Base-by-base conservation (phyloP, 352 stramenopile genomes). In the Saprolegnia parasitica region DNA sequence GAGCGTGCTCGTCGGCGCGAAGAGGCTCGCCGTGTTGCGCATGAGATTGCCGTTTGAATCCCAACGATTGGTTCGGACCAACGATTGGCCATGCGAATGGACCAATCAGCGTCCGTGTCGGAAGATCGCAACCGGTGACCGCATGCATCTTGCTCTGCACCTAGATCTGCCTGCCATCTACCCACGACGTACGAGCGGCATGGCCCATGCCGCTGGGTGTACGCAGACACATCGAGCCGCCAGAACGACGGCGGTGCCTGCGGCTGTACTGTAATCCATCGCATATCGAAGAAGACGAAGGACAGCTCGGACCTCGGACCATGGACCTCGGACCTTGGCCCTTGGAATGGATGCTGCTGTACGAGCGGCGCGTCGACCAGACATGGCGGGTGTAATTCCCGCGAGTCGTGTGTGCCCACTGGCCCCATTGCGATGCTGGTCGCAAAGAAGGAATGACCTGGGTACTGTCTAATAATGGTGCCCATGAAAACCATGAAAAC, bases 1-100 rank as follows among this genome's bases (percentile, higher is more conserved):
- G 26, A 93, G 76, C 68, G 88, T 96, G 26, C 86, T 82, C 10
- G 49, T 58, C 40, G 93, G 84, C 56, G 88, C 84, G 66, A 18
- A 74, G 15, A 56, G 62, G 15, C n/a, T 18, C 18, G 26, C 47
- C 8, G 42, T 18, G 50, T 46, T 29, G 47, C 47, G 29, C 62
- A 26, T 49, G 42, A 15, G 11, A n/a, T 49, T 49, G 18, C 18
- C 13, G 18, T 49, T 49, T 49, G 11, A 35, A n/a, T 49, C 42
- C 3, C 11, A 49, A n/a, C 42, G 42, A 49, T 49, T 49, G 42
- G 42, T 49, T 49, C 42, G 3, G 3, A 49, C 42, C 42, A 49
- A 49, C 42, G 42, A 49, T 49, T 49, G 42, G 42, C 42, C 42
- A n/a, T 15, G 42, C 18, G 13, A 49, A 49, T n/a, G 13, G 3